Percentiles rank a stretch among this genome's conserved stretches.
Evolutionary conservation across 2,329 filamentous ascomycete genomes (phyloP).

Genomic region (Claviceps cyperi): DNA sequence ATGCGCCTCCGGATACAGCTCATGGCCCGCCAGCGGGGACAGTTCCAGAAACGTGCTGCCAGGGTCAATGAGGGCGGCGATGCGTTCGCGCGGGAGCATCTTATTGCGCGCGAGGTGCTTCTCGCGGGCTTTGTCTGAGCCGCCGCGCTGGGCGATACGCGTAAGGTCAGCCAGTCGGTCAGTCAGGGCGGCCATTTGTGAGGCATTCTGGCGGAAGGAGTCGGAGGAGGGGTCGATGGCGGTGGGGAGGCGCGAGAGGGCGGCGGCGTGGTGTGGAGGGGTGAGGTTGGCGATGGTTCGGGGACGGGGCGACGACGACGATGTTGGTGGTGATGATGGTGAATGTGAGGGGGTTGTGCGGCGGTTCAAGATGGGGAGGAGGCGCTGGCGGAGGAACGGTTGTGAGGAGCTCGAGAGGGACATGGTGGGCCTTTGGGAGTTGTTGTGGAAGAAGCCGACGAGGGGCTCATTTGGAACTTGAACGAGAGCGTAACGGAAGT

Average conservation of each 20-base stretch:
- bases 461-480: too few species aligned
- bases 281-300: constrained; percentile 58
- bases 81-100: constrained; percentile 84
- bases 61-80: constrained; percentile 76
- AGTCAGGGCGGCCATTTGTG: constrained; percentile 62
- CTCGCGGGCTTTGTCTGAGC: constrained; percentile 64
- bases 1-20: constrained; percentile 74
- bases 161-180: constrained; percentile 56
- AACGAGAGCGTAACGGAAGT: not conserved
- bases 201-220: constrained; percentile 69
- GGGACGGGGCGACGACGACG: constrained; percentile 9
- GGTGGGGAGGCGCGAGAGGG: constrained; percentile 67
- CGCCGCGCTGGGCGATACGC: constrained; percentile 57
- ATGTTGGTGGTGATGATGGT: constrained; percentile 1
- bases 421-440: constrained; percentile 21
- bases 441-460: not conserved
- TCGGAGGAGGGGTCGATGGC: constrained; percentile 62
- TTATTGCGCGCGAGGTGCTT: constrained; percentile 83
- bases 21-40: constrained; percentile 78
- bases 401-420: constrained; percentile 31
- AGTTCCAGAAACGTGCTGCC: constrained; percentile 86
- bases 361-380: constrained; percentile 10
- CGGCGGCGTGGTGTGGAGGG: constrained; percentile 64
- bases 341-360: not conserved
- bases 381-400: constrained; percentile 22